A percentile compares a stretch with the other conserved stretches of the same genome.
phyloP scores from a whole-genome alignment of 2,329 filamentous ascomycete species.

The Chaetomiaceae sp. region DNA sequence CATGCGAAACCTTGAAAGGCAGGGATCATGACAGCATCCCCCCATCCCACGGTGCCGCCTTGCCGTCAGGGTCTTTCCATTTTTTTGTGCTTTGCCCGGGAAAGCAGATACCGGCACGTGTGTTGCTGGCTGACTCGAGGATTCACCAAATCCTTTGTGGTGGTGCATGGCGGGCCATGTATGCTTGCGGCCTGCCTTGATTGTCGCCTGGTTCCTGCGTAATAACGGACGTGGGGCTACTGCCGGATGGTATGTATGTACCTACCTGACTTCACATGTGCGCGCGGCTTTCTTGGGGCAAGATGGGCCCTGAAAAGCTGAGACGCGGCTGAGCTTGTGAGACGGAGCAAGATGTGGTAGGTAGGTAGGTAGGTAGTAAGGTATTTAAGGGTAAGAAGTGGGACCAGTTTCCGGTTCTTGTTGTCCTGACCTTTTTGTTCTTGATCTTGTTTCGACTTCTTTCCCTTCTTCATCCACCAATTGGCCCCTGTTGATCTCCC shows the following conservation, averaged over 20 bases:
- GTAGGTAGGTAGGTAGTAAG: neutral
- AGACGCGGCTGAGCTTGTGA: neutral
- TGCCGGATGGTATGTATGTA: too few species aligned
- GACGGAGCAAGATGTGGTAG: neutral
- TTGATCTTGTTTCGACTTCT: neutral
- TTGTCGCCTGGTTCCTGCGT: neutral
- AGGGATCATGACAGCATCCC: neutral
- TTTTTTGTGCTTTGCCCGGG: slow-evolving; percentile 1
- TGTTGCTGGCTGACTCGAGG: slow-evolving; percentile 1
- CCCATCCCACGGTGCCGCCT: neutral
- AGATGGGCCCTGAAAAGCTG: too few species aligned
- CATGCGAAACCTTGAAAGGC: too few species aligned
- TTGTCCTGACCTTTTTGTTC: neutral
- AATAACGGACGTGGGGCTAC: too few species aligned
- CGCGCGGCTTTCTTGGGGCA: too few species aligned
- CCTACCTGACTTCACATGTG: too few species aligned
- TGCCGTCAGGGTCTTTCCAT: neutral
- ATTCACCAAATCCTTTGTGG: too few species aligned
- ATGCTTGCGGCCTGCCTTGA: neutral
- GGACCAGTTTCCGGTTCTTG: neutral
- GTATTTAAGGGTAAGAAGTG: neutral
- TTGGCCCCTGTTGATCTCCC: neutral
- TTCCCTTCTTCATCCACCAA: neutral
- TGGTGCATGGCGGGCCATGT: too few species aligned
- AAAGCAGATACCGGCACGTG: slow-evolving; percentile 2